Evolutionary conservation across 1,284 basidiomycete genomes (phyloP), one percentile per base, ranked within the genome.

Genomic region (Sporisorium reilianum): DNA sequence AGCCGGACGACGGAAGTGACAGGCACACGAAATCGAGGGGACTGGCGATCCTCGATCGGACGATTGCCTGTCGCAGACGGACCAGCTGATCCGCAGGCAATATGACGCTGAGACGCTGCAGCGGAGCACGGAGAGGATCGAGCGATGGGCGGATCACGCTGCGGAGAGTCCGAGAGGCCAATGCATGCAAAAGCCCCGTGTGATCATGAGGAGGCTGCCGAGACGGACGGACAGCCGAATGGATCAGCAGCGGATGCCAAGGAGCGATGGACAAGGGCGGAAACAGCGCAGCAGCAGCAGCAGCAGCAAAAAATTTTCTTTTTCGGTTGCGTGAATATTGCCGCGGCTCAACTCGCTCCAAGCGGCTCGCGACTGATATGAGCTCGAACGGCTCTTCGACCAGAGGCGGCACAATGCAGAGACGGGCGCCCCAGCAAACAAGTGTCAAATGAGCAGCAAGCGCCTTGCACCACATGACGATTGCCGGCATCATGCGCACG

Each of bases 331-430:
- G 55, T 30, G 64, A 54, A 57, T 53, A 49, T 57, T 41, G 58
- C 64, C 64, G 64, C 64, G 64, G 64, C 30, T 32, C 54, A 38
- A 61, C 64, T 55, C 28, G 41, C 20, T n/a, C 12, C 26, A 50
- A 58, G 36, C 57, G 26, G n/a, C 41, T 46, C 55, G 53, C 55
- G 38, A 55, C 55, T n/a, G n/a, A 68, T 68, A 68, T 52, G 60
- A 68, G 44, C 59, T 30, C 18, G 30, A 22, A 23, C 22, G 20
- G 41, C 54, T 57, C 46, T 34, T 63, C 41, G 32, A 64, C 55
- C 45, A n/a, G n/a, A n/a, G n/a, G 36, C 41, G 49, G 11, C 45
- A 45, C 38, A 55, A 45, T 54, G 41, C 59, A 55, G 56, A 42
- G 48, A 46, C 46, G 32, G 18, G 36, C 16, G 36, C 36, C 16